phyloP scores from a whole-genome alignment of 2,329 filamentous ascomycete species.

The Epichloe bromicola region DNA sequence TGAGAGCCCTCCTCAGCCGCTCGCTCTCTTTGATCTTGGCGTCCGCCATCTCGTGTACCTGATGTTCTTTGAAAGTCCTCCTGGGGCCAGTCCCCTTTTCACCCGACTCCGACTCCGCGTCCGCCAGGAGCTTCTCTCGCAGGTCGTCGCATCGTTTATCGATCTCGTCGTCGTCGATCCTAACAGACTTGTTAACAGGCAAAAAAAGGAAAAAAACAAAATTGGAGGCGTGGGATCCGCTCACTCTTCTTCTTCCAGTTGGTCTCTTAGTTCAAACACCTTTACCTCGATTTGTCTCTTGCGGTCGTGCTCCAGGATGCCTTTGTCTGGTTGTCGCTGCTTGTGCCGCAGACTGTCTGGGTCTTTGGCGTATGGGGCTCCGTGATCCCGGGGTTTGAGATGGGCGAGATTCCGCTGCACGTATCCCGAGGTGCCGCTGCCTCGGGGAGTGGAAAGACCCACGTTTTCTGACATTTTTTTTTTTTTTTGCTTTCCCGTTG shows the following conservation, averaged over 20 bases:
- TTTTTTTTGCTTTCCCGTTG: no score
- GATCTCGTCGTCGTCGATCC: conserved; percentile 80
- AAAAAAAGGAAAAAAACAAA: neutral
- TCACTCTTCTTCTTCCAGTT: conserved; percentile 80
- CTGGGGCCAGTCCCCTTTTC: conserved; percentile 23
- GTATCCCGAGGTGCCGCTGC: conserved; percentile 92
- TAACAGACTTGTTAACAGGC: conserved; percentile 19
- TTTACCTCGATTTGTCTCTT: conserved; percentile 86
- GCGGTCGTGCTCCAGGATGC: conserved; percentile 87
- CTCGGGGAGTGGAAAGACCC: conserved; percentile 84
- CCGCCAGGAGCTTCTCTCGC: conserved; percentile 26
- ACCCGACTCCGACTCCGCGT: conserved; percentile 24
- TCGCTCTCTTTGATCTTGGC: conserved; percentile 96
- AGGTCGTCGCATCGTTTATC: conserved; percentile 44
- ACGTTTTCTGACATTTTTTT: conserved; percentile 83
- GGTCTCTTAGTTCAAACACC: conserved; percentile 79
- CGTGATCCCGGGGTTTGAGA: conserved; percentile 69
- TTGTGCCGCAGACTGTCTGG: conserved; percentile 57
- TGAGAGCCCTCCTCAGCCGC: conserved; percentile 70
- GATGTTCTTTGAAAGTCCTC: conserved; percentile 67
- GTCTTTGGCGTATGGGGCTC: conserved; percentile 63
- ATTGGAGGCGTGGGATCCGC: neutral
- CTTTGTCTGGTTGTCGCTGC: conserved; percentile 76
- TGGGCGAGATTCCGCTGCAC: conserved; percentile 92
- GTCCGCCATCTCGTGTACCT: conserved; percentile 91